Conservation (phyloP, 306 rosid species). For the Rosa chinensis region DNA sequence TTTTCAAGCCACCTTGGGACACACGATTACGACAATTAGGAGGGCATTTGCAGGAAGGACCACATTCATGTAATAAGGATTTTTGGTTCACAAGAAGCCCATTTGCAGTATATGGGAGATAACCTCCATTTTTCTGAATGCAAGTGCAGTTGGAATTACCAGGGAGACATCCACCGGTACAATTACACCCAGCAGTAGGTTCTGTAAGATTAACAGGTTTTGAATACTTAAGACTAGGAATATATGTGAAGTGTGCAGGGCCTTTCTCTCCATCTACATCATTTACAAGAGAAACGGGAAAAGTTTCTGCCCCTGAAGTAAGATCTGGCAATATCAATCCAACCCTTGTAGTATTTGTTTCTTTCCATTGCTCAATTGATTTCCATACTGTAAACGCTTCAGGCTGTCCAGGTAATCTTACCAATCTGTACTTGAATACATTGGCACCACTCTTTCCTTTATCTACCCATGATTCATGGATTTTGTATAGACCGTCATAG, state of each 20-base stretch:
- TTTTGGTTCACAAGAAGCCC: conserved; percentile 61
- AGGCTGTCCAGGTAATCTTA: conserved; percentile 67
- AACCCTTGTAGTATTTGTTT: conserved; percentile 49
- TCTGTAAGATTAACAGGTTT: conserved; percentile 47
- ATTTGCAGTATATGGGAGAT: conserved; percentile 58
- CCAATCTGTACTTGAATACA: conserved; percentile 75
- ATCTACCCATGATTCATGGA: conserved; percentile 82
- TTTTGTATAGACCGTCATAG: conserved; percentile 88
- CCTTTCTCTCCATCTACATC: conserved; percentile 95
- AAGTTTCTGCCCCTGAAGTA: conserved; percentile 78
- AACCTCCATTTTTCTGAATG: conserved; percentile 65
- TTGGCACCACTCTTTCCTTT: conserved; percentile 74
- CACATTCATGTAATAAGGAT: conserved; percentile 76
- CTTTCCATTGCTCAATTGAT: conserved; percentile 74
- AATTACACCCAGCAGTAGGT: conserved; percentile 62
- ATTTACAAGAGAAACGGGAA: conserved; percentile 89
- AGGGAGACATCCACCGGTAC: conserved; percentile 75
- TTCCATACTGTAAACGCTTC: conserved; percentile 69
- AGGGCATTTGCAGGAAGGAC: conserved; percentile 77
- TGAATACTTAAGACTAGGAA: conserved; percentile 56
- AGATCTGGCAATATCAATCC: conserved; percentile 90
- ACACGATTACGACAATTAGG: conserved; percentile 69
- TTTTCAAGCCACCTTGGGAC: conserved; percentile 66
- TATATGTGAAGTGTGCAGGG: conserved; percentile 82
- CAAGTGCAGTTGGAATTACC: conserved; percentile 61